Evolutionary conservation across 169 alveolate genomes (phyloP).

Genomic region (Neospora caninum): DNA sequence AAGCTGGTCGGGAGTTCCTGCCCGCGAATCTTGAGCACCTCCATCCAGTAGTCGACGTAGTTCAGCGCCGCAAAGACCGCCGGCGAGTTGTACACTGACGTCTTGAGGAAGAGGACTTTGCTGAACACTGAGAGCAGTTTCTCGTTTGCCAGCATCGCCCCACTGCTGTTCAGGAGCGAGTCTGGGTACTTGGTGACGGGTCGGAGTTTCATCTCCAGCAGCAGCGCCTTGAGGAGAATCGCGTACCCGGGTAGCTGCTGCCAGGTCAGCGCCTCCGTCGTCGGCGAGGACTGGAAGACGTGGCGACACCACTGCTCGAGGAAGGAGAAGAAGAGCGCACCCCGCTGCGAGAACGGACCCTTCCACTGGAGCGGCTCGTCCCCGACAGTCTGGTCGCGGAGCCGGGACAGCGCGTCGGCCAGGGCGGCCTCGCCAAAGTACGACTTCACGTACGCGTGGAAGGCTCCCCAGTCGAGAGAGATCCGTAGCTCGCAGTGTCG

Average conservation of each 20-base stretch:
- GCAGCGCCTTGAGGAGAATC: conserved; percentile 61
- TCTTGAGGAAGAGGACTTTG: conserved; percentile 56
- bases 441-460: conserved; percentile 32
- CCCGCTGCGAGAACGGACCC: conserved; percentile 25
- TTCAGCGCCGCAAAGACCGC: conserved; percentile 68
- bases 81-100: conserved; percentile 60
- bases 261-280: conserved; percentile 51
- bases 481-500: conserved; percentile 27
- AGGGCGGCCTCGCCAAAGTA: conserved; percentile 58
- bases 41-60: conserved; percentile 71
- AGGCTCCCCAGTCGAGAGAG: conserved; percentile 58
- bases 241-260: conserved; percentile 68
- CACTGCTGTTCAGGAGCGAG: conserved; percentile 65
- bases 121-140: conserved; percentile 66
- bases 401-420: not conserved
- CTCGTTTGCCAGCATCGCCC: conserved; percentile 69
- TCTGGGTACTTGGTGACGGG: conserved; percentile 67
- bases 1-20: conserved; percentile 69
- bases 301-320: conserved; percentile 68
- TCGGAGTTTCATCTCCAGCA: conserved; percentile 65
- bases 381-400: conserved; percentile 3
- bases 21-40: conserved; percentile 48
- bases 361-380: conserved; percentile 42
- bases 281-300: not conserved
- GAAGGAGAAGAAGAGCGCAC: conserved; percentile 58